Evolutionary conservation across 148 eudicot species (phyloP), one percentile per base, ranked within the genome.

Genomic region (Chenopodium berlandieri): DNA sequence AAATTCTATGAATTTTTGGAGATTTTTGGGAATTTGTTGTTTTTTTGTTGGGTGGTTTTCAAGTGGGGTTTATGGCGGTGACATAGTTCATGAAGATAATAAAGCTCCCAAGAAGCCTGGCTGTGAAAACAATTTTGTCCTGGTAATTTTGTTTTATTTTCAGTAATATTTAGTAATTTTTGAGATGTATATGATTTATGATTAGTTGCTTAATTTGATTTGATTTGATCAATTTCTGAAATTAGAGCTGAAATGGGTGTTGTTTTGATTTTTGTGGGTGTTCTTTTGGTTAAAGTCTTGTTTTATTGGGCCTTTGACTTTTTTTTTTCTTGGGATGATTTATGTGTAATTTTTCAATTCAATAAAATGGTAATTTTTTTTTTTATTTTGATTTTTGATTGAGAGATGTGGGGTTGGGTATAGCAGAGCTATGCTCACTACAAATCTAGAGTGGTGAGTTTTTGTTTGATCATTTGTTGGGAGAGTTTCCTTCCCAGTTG

Each of bases 11-110:
- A 80, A 78, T 65, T 66, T 44, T 75, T 13, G 44, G 76, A 46
- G 6, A 73, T 65, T 78, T 22, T 54, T 75, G 63, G 47, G 64
- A 60, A 65, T 78, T 78, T 72, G 50, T 52, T 72, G 63, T 27
- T 22, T 67, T 48, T 80, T 60, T 30, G 70, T 68, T 40, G 67
- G 78, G 58, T 75, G 56, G 48, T 70, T 81, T 80, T 84, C 67
- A 69, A 71, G 14, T 54, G 79, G 90, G 81, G 74, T 84, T 76
- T 56, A 85, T 84, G 98, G 89, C 12, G 97, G 98, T 73, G 99
- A 94, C 71, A 94, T 96, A 78, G 97, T 96, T 73, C 99, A 96
- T 79, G 92, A 88, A 70, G 97, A 96, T 88, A 90, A 91, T 86
- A 71, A 64, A 20, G 97, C 99, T 75, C 99, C 97, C 5, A 89